A percentile compares a stretch with the other conserved stretches of the same genome.
These are phyloP conservation scores for Naumovozyma dairenensis DNA, from an alignment of 805 yeast species.

Conservation along the genomic window DNA sequence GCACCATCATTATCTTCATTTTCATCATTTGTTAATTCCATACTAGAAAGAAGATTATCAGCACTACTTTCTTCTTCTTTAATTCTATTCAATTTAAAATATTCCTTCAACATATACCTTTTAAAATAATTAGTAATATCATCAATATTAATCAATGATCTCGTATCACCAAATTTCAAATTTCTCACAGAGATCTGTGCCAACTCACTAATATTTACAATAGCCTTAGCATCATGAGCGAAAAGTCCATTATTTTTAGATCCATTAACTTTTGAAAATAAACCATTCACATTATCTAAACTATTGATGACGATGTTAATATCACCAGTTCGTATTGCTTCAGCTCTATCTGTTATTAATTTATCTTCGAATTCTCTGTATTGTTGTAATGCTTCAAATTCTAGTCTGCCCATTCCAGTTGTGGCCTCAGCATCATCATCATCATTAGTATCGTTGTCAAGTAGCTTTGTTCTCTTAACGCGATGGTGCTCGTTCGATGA, in stretches of 20 bases:
- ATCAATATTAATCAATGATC: constrained; percentile 38
- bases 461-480: constrained; percentile 2
- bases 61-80: constrained; percentile 5
- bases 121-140: constrained; percentile 36
- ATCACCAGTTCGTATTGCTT: constrained; percentile 52
- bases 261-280: constrained; percentile 36
- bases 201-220: constrained; percentile 48
- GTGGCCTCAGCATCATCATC: constrained; percentile 1
- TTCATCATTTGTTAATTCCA: constrained; percentile 9
- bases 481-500: neutral
- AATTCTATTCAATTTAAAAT: constrained; percentile 16
- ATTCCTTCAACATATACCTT: constrained; percentile 31
- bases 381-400: constrained; percentile 26
- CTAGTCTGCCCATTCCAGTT: constrained; percentile 7
- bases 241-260: constrained; percentile 33
- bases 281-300: constrained; percentile 36
- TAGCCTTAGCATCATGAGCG: constrained; percentile 58
- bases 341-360: constrained; percentile 34
- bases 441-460: too few species aligned
- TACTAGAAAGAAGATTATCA: neutral
- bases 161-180: constrained; percentile 47
- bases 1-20: constrained; percentile 17
- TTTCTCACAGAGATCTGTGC: constrained; percentile 57
- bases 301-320: constrained; percentile 37
- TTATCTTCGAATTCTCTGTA: constrained; percentile 26